These are phyloP conservation scores for Cephalotrichum gorgonifer DNA, from an alignment of 2,329 filamentous ascomycete species.

Conservation along the genomic window DNA sequence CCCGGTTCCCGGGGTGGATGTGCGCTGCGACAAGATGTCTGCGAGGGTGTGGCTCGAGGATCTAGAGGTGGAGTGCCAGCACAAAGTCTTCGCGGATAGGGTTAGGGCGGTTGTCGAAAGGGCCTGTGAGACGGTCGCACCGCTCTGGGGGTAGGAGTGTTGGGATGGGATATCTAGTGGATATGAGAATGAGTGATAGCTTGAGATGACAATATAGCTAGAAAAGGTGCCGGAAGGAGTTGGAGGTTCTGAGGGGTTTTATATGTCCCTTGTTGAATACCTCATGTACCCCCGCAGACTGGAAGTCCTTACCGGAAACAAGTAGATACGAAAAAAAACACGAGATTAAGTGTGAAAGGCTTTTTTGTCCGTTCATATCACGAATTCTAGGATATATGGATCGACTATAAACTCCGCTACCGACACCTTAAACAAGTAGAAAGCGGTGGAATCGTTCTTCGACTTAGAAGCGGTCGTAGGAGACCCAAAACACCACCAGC, in stretches of 20 bases:
- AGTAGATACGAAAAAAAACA: too few species aligned
- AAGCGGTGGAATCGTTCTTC: not conserved
- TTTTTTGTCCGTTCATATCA: not conserved
- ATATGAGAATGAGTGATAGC: too few species aligned
- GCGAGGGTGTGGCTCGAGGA: slow-evolving; percentile 89
- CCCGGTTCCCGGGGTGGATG: slow-evolving; percentile 78
- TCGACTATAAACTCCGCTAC: not conserved
- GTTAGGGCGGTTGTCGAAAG: slow-evolving; percentile 84
- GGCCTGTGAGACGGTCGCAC: slow-evolving; percentile 77
- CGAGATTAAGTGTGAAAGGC: too few species aligned
- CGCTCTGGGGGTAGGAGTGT: slow-evolving; percentile 45
- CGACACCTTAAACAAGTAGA: not conserved
- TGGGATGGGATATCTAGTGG: not conserved
- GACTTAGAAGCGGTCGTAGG: not conserved
- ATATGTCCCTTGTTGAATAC: too few species aligned
- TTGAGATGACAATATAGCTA: too few species aligned
- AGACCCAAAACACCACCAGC: too few species aligned
- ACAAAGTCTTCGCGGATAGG: slow-evolving; percentile 69
- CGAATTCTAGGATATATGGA: not conserved
- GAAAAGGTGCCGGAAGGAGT: too few species aligned
- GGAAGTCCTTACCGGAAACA: too few species aligned
- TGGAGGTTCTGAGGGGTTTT: too few species aligned
- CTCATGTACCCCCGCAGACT: too few species aligned
- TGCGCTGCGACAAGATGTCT: slow-evolving; percentile 78
- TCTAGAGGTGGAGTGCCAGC: slow-evolving; percentile 77